phyloP scores from a whole-genome alignment of 2,329 filamentous ascomycete genomes.

The Colletotrichum incanum region DNA sequence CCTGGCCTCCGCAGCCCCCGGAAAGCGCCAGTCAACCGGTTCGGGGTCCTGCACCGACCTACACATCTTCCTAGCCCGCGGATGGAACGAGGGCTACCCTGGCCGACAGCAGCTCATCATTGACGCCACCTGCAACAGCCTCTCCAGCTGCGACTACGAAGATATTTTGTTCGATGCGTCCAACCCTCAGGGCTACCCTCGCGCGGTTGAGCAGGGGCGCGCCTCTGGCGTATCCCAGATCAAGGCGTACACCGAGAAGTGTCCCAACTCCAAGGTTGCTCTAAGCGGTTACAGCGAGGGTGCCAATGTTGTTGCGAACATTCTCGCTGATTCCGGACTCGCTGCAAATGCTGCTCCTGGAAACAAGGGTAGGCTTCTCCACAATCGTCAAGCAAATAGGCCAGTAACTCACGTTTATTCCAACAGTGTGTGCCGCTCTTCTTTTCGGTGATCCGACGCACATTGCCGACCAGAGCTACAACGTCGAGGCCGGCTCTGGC shows the following conservation, averaged over 20 bases:
- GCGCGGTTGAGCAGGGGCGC: conserved; percentile 55
- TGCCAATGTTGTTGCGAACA: conserved; percentile 55
- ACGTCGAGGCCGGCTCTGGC: conserved; percentile 49
- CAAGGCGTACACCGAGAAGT: conserved; percentile 55
- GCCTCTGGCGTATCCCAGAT: conserved; percentile 56
- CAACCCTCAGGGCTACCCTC: conserved; percentile 54
- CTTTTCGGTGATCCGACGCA: conserved; percentile 55
- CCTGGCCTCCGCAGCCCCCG: conserved; percentile 38
- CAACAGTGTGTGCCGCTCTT: conserved; percentile 52
- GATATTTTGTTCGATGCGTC: conserved; percentile 51
- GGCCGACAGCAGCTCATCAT: conserved; percentile 49
- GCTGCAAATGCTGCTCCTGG: conserved; percentile 48
- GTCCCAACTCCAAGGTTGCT: conserved; percentile 57
- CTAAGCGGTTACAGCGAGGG: conserved; percentile 61
- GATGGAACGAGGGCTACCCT: conserved; percentile 51
- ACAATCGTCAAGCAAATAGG: not conserved
- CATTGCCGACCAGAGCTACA: conserved; percentile 53
- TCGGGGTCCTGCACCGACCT: conserved; percentile 48
- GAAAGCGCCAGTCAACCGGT: conserved; percentile 37
- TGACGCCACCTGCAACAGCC: conserved; percentile 49
- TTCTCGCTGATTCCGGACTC: conserved; percentile 52
- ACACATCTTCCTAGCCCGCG: conserved; percentile 50
- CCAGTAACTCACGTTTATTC: not conserved
- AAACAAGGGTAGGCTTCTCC: conserved; percentile 50
- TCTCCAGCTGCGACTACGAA: conserved; percentile 51